Percentiles rank a stretch among this genome's conserved stretches.
Evolutionary conservation across 306 rosid species (phyloP).

Genomic region (Castanopsis chinensis): DNA sequence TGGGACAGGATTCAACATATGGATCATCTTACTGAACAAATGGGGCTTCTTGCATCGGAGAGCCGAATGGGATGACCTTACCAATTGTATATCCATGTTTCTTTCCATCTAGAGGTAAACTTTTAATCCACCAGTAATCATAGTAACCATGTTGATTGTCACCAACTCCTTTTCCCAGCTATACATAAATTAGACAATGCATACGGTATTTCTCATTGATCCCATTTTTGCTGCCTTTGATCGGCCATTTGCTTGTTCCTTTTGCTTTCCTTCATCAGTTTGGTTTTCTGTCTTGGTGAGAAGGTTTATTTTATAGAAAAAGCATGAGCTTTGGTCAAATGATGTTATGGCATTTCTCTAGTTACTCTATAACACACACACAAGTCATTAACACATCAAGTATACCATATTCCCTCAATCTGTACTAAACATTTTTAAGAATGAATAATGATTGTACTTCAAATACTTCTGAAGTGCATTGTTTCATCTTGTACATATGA

Average conservation of each 20-base stretch:
- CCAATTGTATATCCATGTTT: constrained; percentile 36
- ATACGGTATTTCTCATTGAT: constrained; percentile 1
- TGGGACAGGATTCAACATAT: constrained; percentile 45
- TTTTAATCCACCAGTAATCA: constrained; percentile 19
- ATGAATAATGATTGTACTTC: neutral
- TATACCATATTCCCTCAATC: neutral
- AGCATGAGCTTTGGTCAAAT: neutral
- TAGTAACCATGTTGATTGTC: constrained; percentile 34
- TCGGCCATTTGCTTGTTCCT: neutral
- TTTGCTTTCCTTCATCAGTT: neutral
- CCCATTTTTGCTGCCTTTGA: neutral
- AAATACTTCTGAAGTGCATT: neutral
- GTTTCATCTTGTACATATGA: neutral
- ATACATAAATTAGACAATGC: neutral
- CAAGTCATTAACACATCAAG: neutral
- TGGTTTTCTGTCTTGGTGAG: neutral
- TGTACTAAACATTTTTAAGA: neutral
- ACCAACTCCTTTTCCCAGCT: neutral
- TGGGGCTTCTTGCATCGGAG: constrained; percentile 60
- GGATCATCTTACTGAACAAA: constrained; percentile 58
- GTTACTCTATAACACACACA: neutral
- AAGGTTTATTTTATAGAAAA: neutral
- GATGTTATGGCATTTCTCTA: neutral
- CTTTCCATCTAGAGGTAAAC: constrained; percentile 50
- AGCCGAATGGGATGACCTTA: constrained; percentile 29